Base-by-base conservation (phyloP, 2,329 filamentous ascomycete species). In the Cercospora citrullina region DNA sequence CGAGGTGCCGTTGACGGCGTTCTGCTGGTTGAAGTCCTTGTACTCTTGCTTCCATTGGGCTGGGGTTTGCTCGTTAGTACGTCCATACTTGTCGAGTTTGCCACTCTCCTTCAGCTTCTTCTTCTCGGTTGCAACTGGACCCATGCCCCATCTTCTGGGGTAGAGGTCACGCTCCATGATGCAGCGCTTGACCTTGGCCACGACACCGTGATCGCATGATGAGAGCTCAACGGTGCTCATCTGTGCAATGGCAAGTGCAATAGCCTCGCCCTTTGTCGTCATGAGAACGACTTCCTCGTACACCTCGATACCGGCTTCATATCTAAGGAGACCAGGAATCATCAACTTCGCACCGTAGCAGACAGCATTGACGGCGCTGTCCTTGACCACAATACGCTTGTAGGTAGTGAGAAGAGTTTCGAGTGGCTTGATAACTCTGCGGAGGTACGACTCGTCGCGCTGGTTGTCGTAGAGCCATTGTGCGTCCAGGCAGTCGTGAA, bases 91-190 rank as follows among this genome's bases (percentile, higher is more conserved):
- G 86, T 99, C 95, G 69, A 99, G 90, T 84, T 97, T 97, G 81
- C 95, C 95, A 74, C 93, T 91, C 63, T 94, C 92, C 89, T 98
- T 98, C 86, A 99, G 89, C 89, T 98, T 97, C 91, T 99, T 99
- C 90, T 99, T 99, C 87, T 98, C 93, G 60, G 91, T 84, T 60
- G 95, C 95, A 69, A 94, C 90, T 63, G 95, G 94, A 70, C 95
- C 95, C 78, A 98, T 88, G 73, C 95, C 95, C 95, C 95, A 99
- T 85, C 94, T 87, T 80, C 93, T 88, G 72, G 95, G 95, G 87
- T 99, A 99, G 68, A 98, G 87, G 80, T 98, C 95, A 76, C 95
- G 92, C 87, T 99, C 95, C 95, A 99, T 99, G 82, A 99, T 99
- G 82, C 94, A 97, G 77, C 95, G 91, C 90, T 99, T 99, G 80